A percentile compares a stretch with the other conserved stretches of the same genome.
Conservation (phyloP, 805 yeast species). For the Candida michaelii region DNA sequence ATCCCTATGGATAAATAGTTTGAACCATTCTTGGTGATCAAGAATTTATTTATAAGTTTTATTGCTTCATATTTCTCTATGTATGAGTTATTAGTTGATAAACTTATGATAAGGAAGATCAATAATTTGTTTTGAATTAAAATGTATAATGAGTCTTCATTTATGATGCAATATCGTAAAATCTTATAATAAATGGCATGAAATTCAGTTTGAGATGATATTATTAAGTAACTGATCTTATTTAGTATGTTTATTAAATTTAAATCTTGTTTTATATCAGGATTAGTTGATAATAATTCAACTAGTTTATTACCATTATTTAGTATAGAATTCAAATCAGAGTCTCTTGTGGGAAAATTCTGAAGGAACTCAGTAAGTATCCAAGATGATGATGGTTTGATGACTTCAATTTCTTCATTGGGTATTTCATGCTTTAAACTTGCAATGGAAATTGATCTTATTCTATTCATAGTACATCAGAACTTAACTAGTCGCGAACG, state of each 20-base stretch:
- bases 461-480: conserved; percentile 12
- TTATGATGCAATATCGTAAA: conserved; percentile 61
- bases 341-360: conserved; percentile 44
- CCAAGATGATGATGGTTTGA: conserved; percentile 49
- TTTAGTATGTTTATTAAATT: conserved; percentile 56
- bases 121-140: conserved; percentile 59
- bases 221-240: conserved; percentile 59
- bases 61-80: conserved; percentile 78
- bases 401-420: neutral
- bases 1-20: conserved; percentile 59
- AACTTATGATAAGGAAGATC: conserved; percentile 59
- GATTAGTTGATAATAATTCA: conserved; percentile 52
- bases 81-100: conserved; percentile 54
- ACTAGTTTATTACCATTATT: conserved; percentile 54
- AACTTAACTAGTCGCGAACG: neutral
- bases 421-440: conserved; percentile 9
- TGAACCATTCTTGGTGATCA: conserved; percentile 53
- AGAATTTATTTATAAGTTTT: conserved; percentile 62
- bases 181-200: conserved; percentile 76
- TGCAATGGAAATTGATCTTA: conserved; percentile 16
- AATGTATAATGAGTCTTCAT: conserved; percentile 51
- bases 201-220: conserved; percentile 58
- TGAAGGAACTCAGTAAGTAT: conserved; percentile 61
- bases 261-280: conserved; percentile 63
- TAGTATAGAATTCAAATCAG: conserved; percentile 1